phyloP scores from a whole-genome alignment of 225 moss, liverwort and hornwort genomes.

The Anthoceros angustus region DNA sequence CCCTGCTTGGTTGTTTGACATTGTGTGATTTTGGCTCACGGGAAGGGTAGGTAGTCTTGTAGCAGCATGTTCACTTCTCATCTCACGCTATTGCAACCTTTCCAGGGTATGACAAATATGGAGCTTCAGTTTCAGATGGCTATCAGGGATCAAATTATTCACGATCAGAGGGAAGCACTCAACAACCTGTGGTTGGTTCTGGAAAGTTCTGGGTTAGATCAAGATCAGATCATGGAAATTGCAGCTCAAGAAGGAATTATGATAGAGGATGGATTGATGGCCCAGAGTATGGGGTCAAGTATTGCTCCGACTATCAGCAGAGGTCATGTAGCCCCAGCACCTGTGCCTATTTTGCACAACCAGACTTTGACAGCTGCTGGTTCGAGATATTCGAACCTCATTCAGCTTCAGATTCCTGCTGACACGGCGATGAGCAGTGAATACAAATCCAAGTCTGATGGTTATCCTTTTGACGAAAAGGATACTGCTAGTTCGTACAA shows the following conservation, averaged over 20 bases:
- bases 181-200: conserved; percentile 78
- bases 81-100: no score
- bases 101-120: conserved; percentile 82
- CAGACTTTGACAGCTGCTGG: conserved; percentile 21
- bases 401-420: conserved; percentile 22
- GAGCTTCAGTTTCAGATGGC: conserved; percentile 85
- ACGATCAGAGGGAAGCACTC: conserved; percentile 62
- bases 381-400: conserved; percentile 12
- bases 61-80: background rate
- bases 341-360: conserved; percentile 40
- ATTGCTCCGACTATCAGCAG: conserved; percentile 16
- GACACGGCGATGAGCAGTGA: conserved; percentile 23
- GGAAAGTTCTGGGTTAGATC: conserved; percentile 63
- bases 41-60: no score
- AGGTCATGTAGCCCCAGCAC: conserved; percentile 31
- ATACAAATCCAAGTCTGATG: conserved; percentile 25
- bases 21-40: no score
- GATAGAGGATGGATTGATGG: conserved; percentile 58
- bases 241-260: conserved; percentile 77
- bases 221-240: conserved; percentile 51
- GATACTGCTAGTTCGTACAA: conserved; percentile 38
- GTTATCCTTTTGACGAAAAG: conserved; percentile 28
- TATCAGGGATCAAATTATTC: conserved; percentile 69
- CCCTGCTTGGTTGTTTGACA: conserved; percentile 5
- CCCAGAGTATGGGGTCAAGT: conserved; percentile 9